Evolutionary conservation across 345 rosid genomes (phyloP), one percentile per base, ranked within the genome.

Genomic region (Eucalyptus leucophloia): DNA sequence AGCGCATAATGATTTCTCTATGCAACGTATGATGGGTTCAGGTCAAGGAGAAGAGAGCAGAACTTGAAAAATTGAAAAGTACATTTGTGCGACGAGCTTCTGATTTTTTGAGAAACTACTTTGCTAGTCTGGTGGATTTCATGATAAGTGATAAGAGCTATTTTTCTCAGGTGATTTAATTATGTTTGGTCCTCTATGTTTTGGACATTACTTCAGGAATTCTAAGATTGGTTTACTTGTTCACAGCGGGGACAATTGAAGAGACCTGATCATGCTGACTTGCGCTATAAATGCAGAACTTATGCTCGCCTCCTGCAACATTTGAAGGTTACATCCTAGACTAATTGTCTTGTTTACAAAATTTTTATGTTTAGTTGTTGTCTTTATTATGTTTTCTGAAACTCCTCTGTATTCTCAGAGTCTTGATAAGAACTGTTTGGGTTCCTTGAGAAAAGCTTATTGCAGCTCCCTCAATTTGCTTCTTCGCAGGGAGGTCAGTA

Each of bases 251-350:
- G 99, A 50, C 99, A 98, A 92, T 93, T 98, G 92, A 98, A 98
- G 95, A 96, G 99, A 92, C 99, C 99, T 89, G 99, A 97, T 94
- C 99, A 98, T 94, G 99, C 99, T 87, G 99, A 98, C 89, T 95
- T 98, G 93, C 94, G 99, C 91, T 98, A 98, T 93, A 98, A 97
- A 93, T 98, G 99, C 94, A 94, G 99, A 94, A 97, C 98, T 90
- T 98, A 98, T 94, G 99, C 99, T 92, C 99, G 99, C 86, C 97
- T 98, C 89, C 93, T 98, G 89, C 99, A 97, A 92, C 99, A 97
- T 94, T 91, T 98, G 90, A 98, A 98, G 99, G 99, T 96, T 87
- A 32, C 85, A 28, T 56, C 15, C 77, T 56, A 86, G 47, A 21
- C 83, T 77, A 77, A 77, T 11, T 12, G 83, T 51, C 45, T 86